Conservation (phyloP, 148 eudicot species). For the Fallopia convolvulus region DNA sequence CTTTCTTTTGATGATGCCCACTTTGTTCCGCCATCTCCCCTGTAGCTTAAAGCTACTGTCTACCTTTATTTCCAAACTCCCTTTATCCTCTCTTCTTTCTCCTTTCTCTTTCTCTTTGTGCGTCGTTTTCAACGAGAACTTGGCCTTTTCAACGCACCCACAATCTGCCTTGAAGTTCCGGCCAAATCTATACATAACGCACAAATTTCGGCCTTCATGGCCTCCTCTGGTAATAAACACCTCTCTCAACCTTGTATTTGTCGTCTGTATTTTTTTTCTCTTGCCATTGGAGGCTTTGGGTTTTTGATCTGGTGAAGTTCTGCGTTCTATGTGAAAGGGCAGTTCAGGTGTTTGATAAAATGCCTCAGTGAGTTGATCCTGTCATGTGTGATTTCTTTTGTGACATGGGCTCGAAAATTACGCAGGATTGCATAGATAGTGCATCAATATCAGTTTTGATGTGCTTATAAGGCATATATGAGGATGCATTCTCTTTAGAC, state of each 20-base stretch:
- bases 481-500: background rate
- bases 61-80: conserved; percentile 22
- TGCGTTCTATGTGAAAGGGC: conserved; percentile 9
- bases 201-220: conserved; percentile 36
- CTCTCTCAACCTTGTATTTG: conserved; percentile 63
- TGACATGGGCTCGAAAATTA: background rate
- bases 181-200: conserved; percentile 30
- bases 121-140: conserved; percentile 26
- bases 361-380: conserved; percentile 15
- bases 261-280: conserved; percentile 22
- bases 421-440: background rate
- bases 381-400: conserved; percentile 4
- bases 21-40: conserved; percentile 19
- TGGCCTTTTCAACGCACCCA: conserved; percentile 36
- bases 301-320: background rate
- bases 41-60: conserved; percentile 21
- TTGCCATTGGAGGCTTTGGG: background rate
- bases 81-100: conserved; percentile 15
- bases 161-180: conserved; percentile 24
- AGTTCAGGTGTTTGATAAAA: conserved; percentile 23
- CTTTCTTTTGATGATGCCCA: conserved; percentile 33
- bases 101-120: conserved; percentile 20
- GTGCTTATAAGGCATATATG: background rate
- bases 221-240: conserved; percentile 57
- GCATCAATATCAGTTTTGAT: background rate